Conservation (phyloP, 352 stramenopile species). For the Pseudoperonospora humuli region DNA sequence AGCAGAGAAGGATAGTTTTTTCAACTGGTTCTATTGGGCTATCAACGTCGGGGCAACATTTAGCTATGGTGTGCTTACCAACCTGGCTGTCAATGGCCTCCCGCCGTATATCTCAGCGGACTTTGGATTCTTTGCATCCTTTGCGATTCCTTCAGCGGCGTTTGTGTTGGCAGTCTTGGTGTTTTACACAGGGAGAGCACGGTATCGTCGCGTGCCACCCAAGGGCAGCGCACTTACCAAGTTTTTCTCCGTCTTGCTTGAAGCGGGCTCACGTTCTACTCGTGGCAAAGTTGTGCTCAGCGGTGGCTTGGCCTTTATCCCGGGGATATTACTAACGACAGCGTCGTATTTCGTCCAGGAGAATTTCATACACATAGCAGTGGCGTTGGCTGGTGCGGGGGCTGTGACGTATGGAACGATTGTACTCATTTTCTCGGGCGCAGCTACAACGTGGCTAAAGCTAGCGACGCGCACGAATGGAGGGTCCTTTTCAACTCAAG, state of each 20-base stretch:
- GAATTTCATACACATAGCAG: conserved; percentile 38
- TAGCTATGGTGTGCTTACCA: conserved; percentile 87
- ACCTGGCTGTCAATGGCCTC: conserved; percentile 86
- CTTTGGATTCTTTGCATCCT: conserved; percentile 87
- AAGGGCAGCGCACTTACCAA: conserved; percentile 68
- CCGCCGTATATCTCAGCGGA: conserved; percentile 67
- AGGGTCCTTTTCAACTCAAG: conserved; percentile 40
- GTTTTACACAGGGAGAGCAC: conserved; percentile 62
- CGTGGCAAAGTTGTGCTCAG: conserved; percentile 72
- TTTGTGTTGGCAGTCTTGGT: conserved; percentile 76
- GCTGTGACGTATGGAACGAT: conserved; percentile 62
- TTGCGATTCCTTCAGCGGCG: conserved; percentile 72
- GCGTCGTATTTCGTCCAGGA: conserved; percentile 75
- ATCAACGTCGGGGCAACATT: conserved; percentile 90
- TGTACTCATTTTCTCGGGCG: conserved; percentile 57
- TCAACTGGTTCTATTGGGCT: conserved; percentile 92
- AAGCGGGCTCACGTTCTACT: conserved; percentile 46
- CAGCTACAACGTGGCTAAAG: conserved; percentile 53
- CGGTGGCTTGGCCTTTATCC: conserved; percentile 55
- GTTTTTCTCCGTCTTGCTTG: conserved; percentile 59
- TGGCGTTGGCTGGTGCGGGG: conserved; percentile 45
- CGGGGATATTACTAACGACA: conserved; percentile 71
- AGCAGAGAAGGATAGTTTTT: conserved; percentile 83
- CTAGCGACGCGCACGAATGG: conserved; percentile 40
- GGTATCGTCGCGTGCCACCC: conserved; percentile 62